phyloP scores from a whole-genome alignment of 1,139 yeast genomes.

The Blastobotrys petasosporus region DNA sequence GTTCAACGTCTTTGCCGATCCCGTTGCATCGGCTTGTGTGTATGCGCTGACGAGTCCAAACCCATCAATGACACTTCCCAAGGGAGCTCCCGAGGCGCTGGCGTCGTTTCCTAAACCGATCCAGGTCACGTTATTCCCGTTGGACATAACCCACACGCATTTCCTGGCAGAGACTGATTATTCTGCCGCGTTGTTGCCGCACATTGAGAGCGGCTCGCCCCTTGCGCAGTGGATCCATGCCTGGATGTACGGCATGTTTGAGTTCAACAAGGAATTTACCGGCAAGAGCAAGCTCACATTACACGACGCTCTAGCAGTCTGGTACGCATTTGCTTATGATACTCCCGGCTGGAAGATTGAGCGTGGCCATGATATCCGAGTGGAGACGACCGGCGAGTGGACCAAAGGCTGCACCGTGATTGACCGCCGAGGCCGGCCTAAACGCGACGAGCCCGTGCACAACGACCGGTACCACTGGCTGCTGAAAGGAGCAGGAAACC shows the following conservation, averaged over 20 bases:
- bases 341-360: conserved; percentile 28
- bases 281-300: conserved; percentile 27
- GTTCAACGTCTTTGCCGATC: conserved; percentile 40
- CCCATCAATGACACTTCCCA: conserved; percentile 31
- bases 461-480: conserved; percentile 31
- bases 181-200: conserved; percentile 12
- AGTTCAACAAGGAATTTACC: conserved; percentile 25
- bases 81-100: conserved; percentile 19
- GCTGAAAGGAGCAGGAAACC: conserved; percentile 25
- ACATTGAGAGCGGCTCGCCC: conserved; percentile 25
- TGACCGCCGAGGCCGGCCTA: conserved; percentile 34
- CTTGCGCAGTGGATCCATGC: conserved; percentile 33
- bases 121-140: conserved; percentile 34
- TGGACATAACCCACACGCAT: conserved; percentile 36
- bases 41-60: conserved; percentile 32
- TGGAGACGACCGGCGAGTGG: conserved; percentile 38
- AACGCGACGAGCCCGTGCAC: conserved; percentile 16
- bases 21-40: conserved; percentile 38
- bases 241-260: conserved; percentile 35
- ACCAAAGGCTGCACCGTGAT: conserved; percentile 35
- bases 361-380: conserved; percentile 32
- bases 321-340: conserved; percentile 21
- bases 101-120: conserved; percentile 24
- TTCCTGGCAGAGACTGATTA: conserved; percentile 25
- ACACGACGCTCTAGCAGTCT: conserved; percentile 41